A percentile compares a stretch with the other conserved stretches of the same genome.
phyloP scores from a whole-genome alignment of 495 filamentous ascomycete genomes.

The Pseudotulostoma volvatum region DNA sequence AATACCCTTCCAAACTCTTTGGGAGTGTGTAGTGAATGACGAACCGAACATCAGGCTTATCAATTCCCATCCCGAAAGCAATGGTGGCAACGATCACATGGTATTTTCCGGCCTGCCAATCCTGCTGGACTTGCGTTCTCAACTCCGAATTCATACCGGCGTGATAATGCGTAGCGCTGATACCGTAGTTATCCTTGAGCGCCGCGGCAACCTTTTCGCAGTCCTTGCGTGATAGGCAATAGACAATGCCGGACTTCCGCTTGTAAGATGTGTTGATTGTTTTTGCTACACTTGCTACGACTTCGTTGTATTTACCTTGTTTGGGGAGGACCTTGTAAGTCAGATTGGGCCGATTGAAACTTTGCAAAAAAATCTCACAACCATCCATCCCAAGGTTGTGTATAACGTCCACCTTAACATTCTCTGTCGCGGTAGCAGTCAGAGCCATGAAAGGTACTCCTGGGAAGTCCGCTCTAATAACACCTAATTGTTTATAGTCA shows the following conservation, averaged over 20 bases:
- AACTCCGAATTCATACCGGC: slow-evolving; percentile 50
- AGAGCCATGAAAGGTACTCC: slow-evolving; percentile 82
- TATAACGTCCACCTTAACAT: slow-evolving; percentile 79
- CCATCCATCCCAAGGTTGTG: slow-evolving; percentile 65
- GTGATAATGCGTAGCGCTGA: slow-evolving; percentile 75
- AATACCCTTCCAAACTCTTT: slow-evolving; percentile 95
- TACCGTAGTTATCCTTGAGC: slow-evolving; percentile 39
- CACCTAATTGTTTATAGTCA: slow-evolving; percentile 79
- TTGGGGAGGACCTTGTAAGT: slow-evolving; percentile 63
- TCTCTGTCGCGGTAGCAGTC: slow-evolving; percentile 86
- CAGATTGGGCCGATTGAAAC: slow-evolving; percentile 88
- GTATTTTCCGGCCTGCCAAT: slow-evolving; percentile 63
- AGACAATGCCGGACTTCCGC: slow-evolving; percentile 78
- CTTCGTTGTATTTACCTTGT: slow-evolving; percentile 38
- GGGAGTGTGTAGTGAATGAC: slow-evolving; percentile 86
- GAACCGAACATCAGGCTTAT: slow-evolving; percentile 89
- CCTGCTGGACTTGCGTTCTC: slow-evolving; percentile 49
- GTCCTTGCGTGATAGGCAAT: slow-evolving; percentile 70
- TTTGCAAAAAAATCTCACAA: slow-evolving; percentile 67
- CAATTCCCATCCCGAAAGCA: slow-evolving; percentile 98
- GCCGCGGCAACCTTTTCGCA: slow-evolving; percentile 66
- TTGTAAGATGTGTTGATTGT: slow-evolving; percentile 50
- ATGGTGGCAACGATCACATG: slow-evolving; percentile 98
- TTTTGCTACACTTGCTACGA: slow-evolving; percentile 49
- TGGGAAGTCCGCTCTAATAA: slow-evolving; percentile 47